Percentiles rank a stretch among this genome's conserved stretches.
phyloP scores from a whole-genome alignment of 108 stramenopile species.

The Nitzschia sp. region DNA sequence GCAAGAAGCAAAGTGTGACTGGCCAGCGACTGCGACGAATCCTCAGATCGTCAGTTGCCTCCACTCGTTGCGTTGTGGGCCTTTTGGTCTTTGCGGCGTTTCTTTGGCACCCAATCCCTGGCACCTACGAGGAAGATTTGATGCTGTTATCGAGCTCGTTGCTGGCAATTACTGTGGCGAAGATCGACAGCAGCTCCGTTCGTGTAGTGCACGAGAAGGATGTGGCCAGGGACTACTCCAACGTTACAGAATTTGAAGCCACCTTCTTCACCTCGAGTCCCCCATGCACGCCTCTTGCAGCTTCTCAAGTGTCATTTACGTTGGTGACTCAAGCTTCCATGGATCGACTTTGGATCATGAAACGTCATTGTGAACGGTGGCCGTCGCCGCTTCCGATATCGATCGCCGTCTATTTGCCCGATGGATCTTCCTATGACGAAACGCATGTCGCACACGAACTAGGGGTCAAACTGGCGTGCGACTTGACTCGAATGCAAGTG shows the following conservation, averaged over 20 bases:
- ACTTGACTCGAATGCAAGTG: constrained; percentile 1
- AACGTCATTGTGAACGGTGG: constrained; percentile 63
- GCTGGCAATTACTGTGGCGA: too few relatives aligned
- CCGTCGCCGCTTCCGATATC: constrained; percentile 33
- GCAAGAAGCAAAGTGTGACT: too few relatives aligned
- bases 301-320: constrained; percentile 42
- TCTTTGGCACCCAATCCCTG: too few relatives aligned
- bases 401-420: constrained; percentile 32
- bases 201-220: not conserved
- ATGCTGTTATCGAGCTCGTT: too few relatives aligned
- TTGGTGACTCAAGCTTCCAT: constrained; percentile 48
- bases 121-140: too few relatives aligned
- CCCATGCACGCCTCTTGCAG: constrained; percentile 2
- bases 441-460: not conserved
- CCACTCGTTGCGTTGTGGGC: too few relatives aligned
- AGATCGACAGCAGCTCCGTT: too few relatives aligned
- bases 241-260: not conserved
- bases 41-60: too few relatives aligned
- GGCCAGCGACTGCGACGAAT: too few relatives aligned
- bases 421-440: not conserved
- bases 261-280: not conserved
- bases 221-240: not conserved
- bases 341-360: constrained; percentile 67
- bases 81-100: too few relatives aligned
- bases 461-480: not conserved